Conservation (phyloP, 2,329 filamentous ascomycete genomes). For the Exophiala aquamarina region DNA sequence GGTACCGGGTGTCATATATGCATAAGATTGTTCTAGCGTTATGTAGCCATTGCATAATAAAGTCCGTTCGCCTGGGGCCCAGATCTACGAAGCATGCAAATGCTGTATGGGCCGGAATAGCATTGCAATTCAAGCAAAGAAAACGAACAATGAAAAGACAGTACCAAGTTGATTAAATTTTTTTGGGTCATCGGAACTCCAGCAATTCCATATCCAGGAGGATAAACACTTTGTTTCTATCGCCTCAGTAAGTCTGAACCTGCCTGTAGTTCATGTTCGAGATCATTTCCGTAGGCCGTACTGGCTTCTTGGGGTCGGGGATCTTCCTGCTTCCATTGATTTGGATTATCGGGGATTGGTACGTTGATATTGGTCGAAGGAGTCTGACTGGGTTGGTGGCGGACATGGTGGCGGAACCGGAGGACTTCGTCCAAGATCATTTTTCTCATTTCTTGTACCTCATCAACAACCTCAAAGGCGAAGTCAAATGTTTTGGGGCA, state of each 20-base stretch:
- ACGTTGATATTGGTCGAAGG: conserved; percentile 44
- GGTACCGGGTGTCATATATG: too few relatives aligned
- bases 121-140: too few relatives aligned
- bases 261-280: conserved; percentile 53
- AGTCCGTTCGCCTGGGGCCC: too few relatives aligned
- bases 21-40: too few relatives aligned
- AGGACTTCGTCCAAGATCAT: conserved; percentile 97
- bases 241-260: conserved; percentile 53
- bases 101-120: too few relatives aligned
- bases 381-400: conserved; percentile 44
- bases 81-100: too few relatives aligned
- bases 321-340: conserved; percentile 57
- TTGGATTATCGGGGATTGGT: conserved; percentile 62
- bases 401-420: conserved; percentile 70
- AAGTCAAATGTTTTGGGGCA: conserved; percentile 97
- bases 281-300: conserved; percentile 45
- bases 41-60: too few relatives aligned
- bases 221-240: too few relatives aligned
- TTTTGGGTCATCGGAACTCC: conserved; percentile 6
- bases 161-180: conserved; percentile 4
- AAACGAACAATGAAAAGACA: too few relatives aligned
- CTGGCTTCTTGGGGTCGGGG: conserved; percentile 60
- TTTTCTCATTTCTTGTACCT: conserved; percentile 89
- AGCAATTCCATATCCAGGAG: conserved; percentile 1
- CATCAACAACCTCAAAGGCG: conserved; percentile 95